Conservation (phyloP, 1,139 yeast genomes). For the Saccharomyces hybrid region DNA sequence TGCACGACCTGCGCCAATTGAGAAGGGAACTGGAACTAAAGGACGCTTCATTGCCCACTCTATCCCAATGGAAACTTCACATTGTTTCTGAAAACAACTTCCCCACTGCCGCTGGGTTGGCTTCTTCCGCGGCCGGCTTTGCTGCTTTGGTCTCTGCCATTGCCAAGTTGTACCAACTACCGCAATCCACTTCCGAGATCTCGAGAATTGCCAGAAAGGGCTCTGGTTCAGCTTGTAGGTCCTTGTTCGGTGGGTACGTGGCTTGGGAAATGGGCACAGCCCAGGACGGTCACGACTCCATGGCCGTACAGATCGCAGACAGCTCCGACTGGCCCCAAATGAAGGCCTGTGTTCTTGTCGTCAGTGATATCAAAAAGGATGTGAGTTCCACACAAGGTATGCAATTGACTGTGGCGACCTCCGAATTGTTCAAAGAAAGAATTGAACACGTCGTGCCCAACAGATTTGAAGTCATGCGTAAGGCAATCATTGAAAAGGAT, state of each 20-base stretch:
- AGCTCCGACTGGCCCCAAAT: constrained; percentile 82
- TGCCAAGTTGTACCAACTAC: constrained; percentile 73
- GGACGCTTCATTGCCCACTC: constrained; percentile 47
- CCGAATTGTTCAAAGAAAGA: constrained; percentile 76
- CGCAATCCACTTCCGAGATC: constrained; percentile 72
- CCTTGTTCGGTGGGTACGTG: constrained; percentile 92
- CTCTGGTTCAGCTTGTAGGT: constrained; percentile 96
- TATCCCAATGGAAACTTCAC: constrained; percentile 61
- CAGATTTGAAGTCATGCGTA: constrained; percentile 75
- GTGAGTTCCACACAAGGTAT: constrained; percentile 92
- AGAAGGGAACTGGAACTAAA: constrained; percentile 49
- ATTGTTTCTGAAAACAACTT: constrained; percentile 92
- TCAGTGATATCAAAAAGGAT: constrained; percentile 86
- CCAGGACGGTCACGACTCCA: constrained; percentile 76
- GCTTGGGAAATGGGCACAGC: constrained; percentile 95
- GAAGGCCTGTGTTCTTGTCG: constrained; percentile 88
- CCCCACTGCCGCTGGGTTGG: constrained; percentile 98
- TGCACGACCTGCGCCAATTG: constrained; percentile 62
- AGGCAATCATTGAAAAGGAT: constrained; percentile 61
- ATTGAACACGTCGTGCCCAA: constrained; percentile 73
- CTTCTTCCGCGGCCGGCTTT: constrained; percentile 96
- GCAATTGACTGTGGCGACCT: constrained; percentile 89
- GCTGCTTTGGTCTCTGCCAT: constrained; percentile 89
- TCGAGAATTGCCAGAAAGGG: constrained; percentile 95
- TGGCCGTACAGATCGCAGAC: constrained; percentile 87